phyloP scores from a whole-genome alignment of 805 yeast species.

The Clavispora vitiphila region DNA sequence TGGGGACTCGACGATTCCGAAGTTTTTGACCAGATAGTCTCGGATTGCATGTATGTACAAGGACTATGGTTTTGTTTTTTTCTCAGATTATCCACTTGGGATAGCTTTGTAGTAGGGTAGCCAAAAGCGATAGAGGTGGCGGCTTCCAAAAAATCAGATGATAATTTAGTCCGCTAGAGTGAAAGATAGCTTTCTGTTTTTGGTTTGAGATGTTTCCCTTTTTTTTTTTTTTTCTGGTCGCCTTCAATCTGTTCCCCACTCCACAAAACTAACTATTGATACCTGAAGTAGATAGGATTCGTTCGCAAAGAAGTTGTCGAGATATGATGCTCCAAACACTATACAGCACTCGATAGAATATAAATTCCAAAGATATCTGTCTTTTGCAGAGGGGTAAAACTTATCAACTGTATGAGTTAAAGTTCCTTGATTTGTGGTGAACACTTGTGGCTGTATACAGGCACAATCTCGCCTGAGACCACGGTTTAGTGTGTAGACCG shows the following conservation, averaged over 20 bases:
- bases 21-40: constrained; percentile 40
- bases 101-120: no score
- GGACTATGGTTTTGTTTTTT: neutral
- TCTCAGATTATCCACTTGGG: neutral
- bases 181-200: no score
- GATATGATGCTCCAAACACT: neutral
- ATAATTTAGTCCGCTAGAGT: no score
- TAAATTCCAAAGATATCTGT: no score
- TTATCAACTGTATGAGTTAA: neutral
- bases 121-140: neutral
- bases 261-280: neutral
- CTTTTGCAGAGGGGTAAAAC: no score
- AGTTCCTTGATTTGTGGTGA: constrained; percentile 1
- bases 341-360: neutral
- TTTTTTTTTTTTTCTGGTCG: neutral
- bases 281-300: neutral
- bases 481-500: no score
- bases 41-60: constrained; percentile 28
- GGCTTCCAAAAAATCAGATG: no score
- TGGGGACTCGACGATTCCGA: constrained; percentile 14
- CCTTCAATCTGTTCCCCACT: neutral
- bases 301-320: neutral
- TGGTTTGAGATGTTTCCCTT: neutral
- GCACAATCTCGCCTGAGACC: neutral
- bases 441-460: neutral